Evolutionary conservation across 1,139 yeast species (phyloP).

Genomic region (Blastobotrys apis): DNA sequence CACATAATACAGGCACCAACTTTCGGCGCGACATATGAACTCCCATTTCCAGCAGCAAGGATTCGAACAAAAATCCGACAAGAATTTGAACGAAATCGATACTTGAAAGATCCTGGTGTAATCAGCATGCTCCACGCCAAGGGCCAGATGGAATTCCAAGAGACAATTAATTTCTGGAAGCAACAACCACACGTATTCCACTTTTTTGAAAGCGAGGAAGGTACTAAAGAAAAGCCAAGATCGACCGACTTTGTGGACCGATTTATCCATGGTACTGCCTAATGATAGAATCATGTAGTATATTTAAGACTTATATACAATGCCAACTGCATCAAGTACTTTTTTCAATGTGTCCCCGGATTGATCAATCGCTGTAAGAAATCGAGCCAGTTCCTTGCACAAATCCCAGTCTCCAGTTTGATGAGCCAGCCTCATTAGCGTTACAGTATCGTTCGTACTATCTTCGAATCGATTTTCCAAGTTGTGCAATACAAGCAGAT

Average conservation of each 20-base stretch:
- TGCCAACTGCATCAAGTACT: conserved; percentile 20
- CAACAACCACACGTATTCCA: conserved; percentile 83
- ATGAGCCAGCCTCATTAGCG: conserved; percentile 34
- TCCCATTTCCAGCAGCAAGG: conserved; percentile 77
- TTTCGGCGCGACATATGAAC: conserved; percentile 60
- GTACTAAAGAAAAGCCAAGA: conserved; percentile 30
- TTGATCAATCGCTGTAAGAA: conserved; percentile 38
- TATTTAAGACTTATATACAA: conserved; percentile 1
- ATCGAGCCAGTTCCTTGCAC: conserved; percentile 40
- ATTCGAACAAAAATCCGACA: conserved; percentile 83
- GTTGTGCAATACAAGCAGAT: conserved; percentile 37
- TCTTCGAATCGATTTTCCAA: conserved; percentile 15
- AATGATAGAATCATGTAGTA: not conserved
- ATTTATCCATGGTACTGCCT: conserved; percentile 46
- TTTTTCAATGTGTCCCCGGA: conserved; percentile 18
- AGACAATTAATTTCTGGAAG: conserved; percentile 85
- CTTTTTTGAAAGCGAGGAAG: conserved; percentile 66
- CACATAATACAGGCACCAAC: conserved; percentile 41
- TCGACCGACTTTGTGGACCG: conserved; percentile 51
- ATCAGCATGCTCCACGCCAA: conserved; percentile 68
- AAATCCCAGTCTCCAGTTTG: conserved; percentile 36
- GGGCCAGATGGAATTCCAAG: conserved; percentile 91
- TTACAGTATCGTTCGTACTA: conserved; percentile 28
- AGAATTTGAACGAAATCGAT: conserved; percentile 83
- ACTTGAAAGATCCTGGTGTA: conserved; percentile 60